A percentile compares a stretch with the other conserved stretches of the same genome.
Evolutionary conservation across 2,329 filamentous ascomycete genomes (phyloP).

Genomic region (Penicillium verrucosum): DNA sequence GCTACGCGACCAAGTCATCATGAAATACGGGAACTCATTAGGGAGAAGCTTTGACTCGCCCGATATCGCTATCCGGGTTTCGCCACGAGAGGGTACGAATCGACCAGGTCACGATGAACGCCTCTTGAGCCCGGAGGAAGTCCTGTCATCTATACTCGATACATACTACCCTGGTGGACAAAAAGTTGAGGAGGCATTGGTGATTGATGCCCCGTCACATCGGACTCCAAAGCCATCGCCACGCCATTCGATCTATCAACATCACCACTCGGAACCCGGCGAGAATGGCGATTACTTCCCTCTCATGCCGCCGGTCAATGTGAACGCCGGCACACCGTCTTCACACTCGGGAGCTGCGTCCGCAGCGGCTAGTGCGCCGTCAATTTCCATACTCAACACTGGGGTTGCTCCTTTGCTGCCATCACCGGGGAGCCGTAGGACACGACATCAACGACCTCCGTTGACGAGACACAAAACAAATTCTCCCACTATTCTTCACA

Average conservation of each 20-base stretch:
- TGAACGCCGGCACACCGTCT: constrained; percentile 41
- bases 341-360: constrained; percentile 38
- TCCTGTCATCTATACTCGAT: constrained; percentile 73
- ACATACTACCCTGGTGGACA: constrained; percentile 83
- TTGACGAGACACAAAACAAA: constrained; percentile 71
- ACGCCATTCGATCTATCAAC: constrained; percentile 48
- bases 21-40: constrained; percentile 90
- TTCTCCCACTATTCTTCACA: constrained; percentile 69
- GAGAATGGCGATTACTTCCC: constrained; percentile 83
- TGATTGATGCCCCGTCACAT: constrained; percentile 79
- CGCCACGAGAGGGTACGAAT: constrained; percentile 59
- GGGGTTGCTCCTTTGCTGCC: constrained; percentile 77
- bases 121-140: constrained; percentile 78
- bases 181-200: constrained; percentile 78
- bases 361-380: constrained; percentile 50
- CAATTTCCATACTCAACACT: constrained; percentile 76
- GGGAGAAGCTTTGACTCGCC: constrained; percentile 86
- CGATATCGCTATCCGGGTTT: constrained; percentile 76
- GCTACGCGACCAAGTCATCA: constrained; percentile 84
- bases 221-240: constrained; percentile 80
- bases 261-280: constrained; percentile 58
- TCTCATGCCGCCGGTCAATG: constrained; percentile 58
- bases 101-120: constrained; percentile 57
- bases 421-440: constrained; percentile 68
- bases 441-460: constrained; percentile 50